Conservation (phyloP, 305 asterid genomes). For the Solanum hybrid region DNA sequence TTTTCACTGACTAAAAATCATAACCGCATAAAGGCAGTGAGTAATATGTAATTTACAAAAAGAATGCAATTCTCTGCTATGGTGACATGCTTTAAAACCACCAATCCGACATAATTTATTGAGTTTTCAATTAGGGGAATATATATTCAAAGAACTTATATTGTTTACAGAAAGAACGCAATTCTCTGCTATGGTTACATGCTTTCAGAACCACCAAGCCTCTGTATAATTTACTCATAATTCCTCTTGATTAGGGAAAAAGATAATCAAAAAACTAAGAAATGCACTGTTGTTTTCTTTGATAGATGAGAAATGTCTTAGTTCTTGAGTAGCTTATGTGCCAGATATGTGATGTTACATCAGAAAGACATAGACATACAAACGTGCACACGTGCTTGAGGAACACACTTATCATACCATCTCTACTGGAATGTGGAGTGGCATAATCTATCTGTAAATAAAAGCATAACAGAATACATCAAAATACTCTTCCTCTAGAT, state of each 20-base stretch:
- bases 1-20: neutral
- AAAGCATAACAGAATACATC: neutral
- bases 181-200: neutral
- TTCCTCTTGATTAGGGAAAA: neutral
- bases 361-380: neutral
- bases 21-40: neutral
- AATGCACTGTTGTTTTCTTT: neutral
- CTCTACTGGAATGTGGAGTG: neutral
- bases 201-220: neutral
- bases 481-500: neutral
- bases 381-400: neutral
- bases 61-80: neutral
- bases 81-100: neutral
- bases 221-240: neutral
- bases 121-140: neutral
- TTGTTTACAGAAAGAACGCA: neutral
- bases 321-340: neutral
- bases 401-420: neutral
- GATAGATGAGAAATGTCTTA: neutral
- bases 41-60: neutral
- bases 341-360: neutral
- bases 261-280: neutral
- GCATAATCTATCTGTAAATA: neutral
- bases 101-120: neutral
- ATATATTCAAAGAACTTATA: neutral